Evolutionary conservation across 2,329 filamentous ascomycete genomes (phyloP).

Genomic region (Beauveria sp.): DNA sequence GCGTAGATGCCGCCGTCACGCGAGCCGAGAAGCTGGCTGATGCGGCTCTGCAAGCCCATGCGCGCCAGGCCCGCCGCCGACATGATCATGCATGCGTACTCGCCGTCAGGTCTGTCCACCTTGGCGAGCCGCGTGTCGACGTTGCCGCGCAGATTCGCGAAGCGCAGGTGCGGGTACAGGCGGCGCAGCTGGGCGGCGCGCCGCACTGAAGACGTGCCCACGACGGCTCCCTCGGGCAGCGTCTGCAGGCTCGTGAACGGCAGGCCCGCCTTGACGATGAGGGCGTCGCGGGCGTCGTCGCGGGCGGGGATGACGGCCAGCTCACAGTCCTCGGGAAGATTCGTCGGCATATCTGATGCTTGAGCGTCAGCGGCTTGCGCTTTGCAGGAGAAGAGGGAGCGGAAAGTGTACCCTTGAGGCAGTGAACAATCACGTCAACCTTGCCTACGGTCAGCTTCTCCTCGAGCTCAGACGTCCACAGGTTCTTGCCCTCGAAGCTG

Average conservation of each 20-base stretch:
- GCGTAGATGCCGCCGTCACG: conserved; percentile 70
- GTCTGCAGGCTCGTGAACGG: conserved; percentile 59
- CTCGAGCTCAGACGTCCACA: conserved; percentile 95
- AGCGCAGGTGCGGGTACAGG: conserved; percentile 67
- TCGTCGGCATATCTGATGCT: conserved; percentile 78
- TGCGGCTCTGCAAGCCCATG: conserved; percentile 62
- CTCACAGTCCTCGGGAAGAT: conserved; percentile 64
- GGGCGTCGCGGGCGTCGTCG: conserved; percentile 69
- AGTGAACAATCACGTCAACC: conserved; percentile 84
- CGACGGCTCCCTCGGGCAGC: conserved; percentile 69
- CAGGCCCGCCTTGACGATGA: conserved; percentile 47
- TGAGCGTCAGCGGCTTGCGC: neutral
- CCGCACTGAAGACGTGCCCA: conserved; percentile 86
- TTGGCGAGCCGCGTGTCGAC: conserved; percentile 81
- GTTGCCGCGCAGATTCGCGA: conserved; percentile 84
- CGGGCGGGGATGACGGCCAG: conserved; percentile 72
- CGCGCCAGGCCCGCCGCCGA: conserved; percentile 82
- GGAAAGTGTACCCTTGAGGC: conserved; percentile 53
- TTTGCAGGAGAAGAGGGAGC: neutral
- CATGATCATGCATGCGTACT: conserved; percentile 75
- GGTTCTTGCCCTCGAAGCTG: conserved; percentile 81
- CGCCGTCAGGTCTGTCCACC: conserved; percentile 67
- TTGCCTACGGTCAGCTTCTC: conserved; percentile 62
- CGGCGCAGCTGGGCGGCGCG: conserved; percentile 78
- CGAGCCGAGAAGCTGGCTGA: conserved; percentile 70